Evolutionary conservation across 1,284 basidiomycete species (phyloP), one percentile per base, ranked within the genome.

Genomic region (Cutaneotrichosporon mucoides): DNA sequence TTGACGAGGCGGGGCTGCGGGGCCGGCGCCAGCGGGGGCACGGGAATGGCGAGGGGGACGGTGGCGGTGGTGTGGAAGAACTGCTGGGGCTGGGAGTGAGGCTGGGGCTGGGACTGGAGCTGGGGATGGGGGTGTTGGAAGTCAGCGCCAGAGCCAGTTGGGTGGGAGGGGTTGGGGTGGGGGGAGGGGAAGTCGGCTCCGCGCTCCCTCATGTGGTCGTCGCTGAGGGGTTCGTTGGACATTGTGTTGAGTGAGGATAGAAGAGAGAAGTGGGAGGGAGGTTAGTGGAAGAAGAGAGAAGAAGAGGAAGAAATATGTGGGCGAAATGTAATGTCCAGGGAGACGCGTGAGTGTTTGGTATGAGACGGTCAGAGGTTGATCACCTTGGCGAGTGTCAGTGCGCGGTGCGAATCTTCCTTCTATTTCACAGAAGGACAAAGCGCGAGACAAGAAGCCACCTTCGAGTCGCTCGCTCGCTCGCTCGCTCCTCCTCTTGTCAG

Each of bases 21-120:
- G 4, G 33, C 6, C 10, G 34, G 37, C 37, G 53, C 45, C 4
- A 35, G 44, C 6, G 53, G 36, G 8, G 42, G 42, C 4, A 15
- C 35, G 16, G 49, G 49, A 4, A 41, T 16, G 15, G 53, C 36
- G n/a, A 46, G 45, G 45, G 53, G 53, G 24, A 33, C 37, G 45
- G 53, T 45, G 37, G 38, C 37, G 45, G 53, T 45, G 37, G 38
- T 45, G 45, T 44, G 46, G 49, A 15, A 51, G 38, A 15, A 51
- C 11, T 5, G 6, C 37, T 55, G 36, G 15, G 44, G 44, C 36
- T 48, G 51, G 49, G 37, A 40, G 24, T 24, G 24, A 4, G 24
- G 9, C 41, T 43, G 37, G n/a, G 41, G 41, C 52, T 44, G 16
- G 24, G 24, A n/a, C 24, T 24, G 24, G 24, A 3, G 24, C 24